Evolutionary conservation across 768 basidiomycete genomes (phyloP).

Genomic region (Lactarius pseudohatsudake): DNA sequence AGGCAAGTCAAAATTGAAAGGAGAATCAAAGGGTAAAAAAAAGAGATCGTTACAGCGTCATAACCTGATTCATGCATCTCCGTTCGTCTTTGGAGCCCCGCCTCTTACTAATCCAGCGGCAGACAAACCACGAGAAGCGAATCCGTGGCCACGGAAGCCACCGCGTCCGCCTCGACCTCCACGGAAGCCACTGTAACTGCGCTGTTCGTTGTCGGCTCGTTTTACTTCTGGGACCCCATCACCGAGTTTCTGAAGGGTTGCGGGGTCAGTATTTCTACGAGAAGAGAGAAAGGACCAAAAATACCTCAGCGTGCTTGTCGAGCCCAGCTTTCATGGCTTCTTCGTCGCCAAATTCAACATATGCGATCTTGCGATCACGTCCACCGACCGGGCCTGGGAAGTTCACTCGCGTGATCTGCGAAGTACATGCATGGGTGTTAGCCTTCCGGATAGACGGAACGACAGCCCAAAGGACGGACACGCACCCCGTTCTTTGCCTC

Average conservation of each 20-base stretch:
- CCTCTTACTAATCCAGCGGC: conserved; percentile 63
- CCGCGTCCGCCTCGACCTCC: conserved; percentile 58
- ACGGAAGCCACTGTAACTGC: conserved; percentile 31
- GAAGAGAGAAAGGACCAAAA: conserved; percentile 28
- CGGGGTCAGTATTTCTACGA: conserved; percentile 16
- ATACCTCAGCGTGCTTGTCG: conserved; percentile 70
- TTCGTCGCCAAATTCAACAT: conserved; percentile 89
- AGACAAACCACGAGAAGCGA: conserved; percentile 62
- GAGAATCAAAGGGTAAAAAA: neutral
- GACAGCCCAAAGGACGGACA: conserved; percentile 25
- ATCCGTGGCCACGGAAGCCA: conserved; percentile 48
- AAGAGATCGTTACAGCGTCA: neutral
- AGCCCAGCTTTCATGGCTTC: conserved; percentile 80
- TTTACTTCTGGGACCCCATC: conserved; percentile 66
- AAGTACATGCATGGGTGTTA: conserved; percentile 4
- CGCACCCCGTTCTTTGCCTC: conserved; percentile 68
- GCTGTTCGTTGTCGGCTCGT: conserved; percentile 56
- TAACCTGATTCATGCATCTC: conserved; percentile 30
- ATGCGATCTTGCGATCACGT: conserved; percentile 62
- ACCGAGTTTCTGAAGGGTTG: conserved; percentile 58
- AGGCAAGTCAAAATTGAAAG: neutral
- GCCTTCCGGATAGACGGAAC: neutral
- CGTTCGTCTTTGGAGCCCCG: conserved; percentile 32
- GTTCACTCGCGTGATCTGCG: conserved; percentile 66
- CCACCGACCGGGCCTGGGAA: conserved; percentile 52